Base-by-base conservation (phyloP, 345 rosid species). In the Gossypium turneri region DNA sequence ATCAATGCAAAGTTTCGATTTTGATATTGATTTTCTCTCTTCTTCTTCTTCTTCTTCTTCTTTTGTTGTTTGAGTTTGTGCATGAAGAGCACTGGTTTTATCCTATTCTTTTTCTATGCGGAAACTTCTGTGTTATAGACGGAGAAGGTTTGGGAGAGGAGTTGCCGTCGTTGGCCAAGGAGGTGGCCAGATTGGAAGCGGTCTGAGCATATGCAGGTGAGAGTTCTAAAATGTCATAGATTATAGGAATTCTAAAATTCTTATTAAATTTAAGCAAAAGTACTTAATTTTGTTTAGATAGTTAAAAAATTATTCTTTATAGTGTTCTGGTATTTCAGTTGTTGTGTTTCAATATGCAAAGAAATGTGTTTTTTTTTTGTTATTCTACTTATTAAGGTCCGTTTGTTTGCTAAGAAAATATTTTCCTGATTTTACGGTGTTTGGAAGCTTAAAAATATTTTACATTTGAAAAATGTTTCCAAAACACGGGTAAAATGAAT, bases 151-250 rank as follows among this genome's bases (percentile, higher is more conserved):
- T 89, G 79, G 92, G 90, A 34, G 91, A 87, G 80, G 97, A 92
- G 85, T 84, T 92, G 75, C 94, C 94, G 2, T 86, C 84, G 12
- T 73, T 94, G 76, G 97, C 97, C 0, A 92, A 90, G 83, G 97
- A 94, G 82, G 98, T 94, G 70, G 90, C 97, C 12, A 84, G 91
- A 78, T 90, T 94, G 79, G 97, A 94, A 80, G 87, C 86, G 1
- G 94, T 91, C 59, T 82, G 95, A 51, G 90, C 85, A 19, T 94
- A 94, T 82, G 94, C 97, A 7, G 94, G 98, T 92, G 34, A 80
- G 88, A 67, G 43, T 58, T 59, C 70, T 76, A 12, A 44, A 61
- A 61, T 56, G 8, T 20, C n/a, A 34, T 60, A 29, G 56, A 12
- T 27, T 74, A n/a, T 43, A 47, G 57, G 22, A 24, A 8, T 68